Evolutionary conservation across 2,329 filamentous ascomycete genomes (phyloP), one percentile per base, ranked within the genome.

Genomic region (Hypoxylon sp.): DNA sequence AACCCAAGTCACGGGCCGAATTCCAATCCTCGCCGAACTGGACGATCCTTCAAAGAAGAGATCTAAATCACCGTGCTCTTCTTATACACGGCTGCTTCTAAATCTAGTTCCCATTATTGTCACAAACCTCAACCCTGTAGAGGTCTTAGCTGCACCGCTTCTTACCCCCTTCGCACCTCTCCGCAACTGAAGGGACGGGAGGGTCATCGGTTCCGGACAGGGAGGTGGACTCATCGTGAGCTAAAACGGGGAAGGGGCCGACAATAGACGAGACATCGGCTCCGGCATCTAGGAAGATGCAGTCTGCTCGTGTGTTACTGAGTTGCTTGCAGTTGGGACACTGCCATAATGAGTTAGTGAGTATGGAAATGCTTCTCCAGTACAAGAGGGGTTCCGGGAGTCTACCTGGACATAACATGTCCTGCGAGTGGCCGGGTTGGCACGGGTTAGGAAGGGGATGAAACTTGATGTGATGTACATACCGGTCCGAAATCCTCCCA

Each of bases 321-420:
- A 69, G 59, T 33, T 64, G 62, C 35, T 63, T 61, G 55, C 66
- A 71, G 51, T 39, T 44, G 13, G 55, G 66, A 51, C 69, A 71
- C 26, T 59, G 29, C 14, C 19, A n/a, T 13, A 3, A 11, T 19
- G 55, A 2, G 19, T 46, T 50, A 48, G 55, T 24, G 1, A 17
- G 19, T 35, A 22, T 22, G 19, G 19, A 22, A 2, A 14, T 53
- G 11, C n/a, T 37, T 10, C 10, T 19, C 9, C 11, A 2, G 10
- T 22, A 1, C 9, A 14, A 5, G 6, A 13, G 17, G 9, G 11
- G 2, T 5, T 26, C 22, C 14, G 5, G n/a, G 26, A 13, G 5
- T 48, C 9, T n/a, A 48, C n/a, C n/a, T n/a, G n/a, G 39, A 8
- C 39, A 22, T 44, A 13, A 24, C n/a, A 19, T 8, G 37, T 42